Conservation (phyloP, 352 stramenopile genomes). For the Phytopythium cucurbitacearum region DNA sequence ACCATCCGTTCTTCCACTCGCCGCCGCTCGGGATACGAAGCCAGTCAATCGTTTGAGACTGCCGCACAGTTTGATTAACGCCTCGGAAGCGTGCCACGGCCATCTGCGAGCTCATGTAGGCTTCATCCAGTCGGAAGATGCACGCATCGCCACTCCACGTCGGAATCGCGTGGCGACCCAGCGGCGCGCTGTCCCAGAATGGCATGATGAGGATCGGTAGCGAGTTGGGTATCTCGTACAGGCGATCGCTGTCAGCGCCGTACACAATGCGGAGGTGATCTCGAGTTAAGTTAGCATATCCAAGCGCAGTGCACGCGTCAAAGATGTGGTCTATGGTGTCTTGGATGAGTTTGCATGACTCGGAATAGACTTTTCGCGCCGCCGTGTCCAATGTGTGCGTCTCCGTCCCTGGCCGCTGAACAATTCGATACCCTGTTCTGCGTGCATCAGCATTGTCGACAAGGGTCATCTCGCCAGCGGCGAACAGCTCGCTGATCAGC, state of each 20-base stretch:
- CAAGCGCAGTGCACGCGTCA: constrained; percentile 2
- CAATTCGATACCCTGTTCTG: neutral
- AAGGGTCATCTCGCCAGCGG: neutral
- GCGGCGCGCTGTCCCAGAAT: constrained; percentile 6
- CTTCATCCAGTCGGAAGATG: constrained; percentile 4
- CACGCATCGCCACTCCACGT: constrained; percentile 9
- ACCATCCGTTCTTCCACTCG: constrained; percentile 22
- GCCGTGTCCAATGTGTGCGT: neutral
- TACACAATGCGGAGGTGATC: constrained; percentile 7
- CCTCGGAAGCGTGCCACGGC: constrained; percentile 7
- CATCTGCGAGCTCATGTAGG: constrained; percentile 2
- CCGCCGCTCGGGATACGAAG: constrained; percentile 6
- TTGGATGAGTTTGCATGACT: constrained; percentile 3
- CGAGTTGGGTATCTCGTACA: constrained; percentile 6
- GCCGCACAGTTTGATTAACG: constrained; percentile 10
- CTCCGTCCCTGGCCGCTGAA: neutral
- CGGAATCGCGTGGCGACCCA: constrained; percentile 5
- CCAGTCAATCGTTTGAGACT: constrained; percentile 13
- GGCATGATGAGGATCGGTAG: constrained; percentile 12
- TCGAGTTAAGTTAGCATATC: constrained; percentile 7
- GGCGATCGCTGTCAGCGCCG: neutral
- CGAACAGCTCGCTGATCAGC: neutral
- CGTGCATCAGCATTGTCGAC: neutral
- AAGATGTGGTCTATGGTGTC: constrained; percentile 7
- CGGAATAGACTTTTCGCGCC: neutral